These are phyloP conservation scores for Tulasnella calospora DNA, from an alignment of 768 basidiomycete species.

Conservation along the genomic window DNA sequence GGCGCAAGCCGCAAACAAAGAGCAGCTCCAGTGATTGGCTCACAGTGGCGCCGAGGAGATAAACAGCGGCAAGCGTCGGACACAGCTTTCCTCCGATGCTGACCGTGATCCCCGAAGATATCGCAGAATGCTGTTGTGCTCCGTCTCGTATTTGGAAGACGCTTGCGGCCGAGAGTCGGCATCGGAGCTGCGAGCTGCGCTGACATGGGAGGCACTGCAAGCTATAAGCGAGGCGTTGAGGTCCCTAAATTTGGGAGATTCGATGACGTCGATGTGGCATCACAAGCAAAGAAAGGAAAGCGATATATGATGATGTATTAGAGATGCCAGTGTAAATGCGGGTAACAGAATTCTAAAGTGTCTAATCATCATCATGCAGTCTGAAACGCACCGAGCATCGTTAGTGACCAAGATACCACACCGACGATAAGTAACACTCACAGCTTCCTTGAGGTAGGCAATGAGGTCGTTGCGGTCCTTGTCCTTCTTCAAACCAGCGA, in stretches of 20 bases:
- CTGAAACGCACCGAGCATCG: not conserved
- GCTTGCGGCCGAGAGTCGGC: not conserved
- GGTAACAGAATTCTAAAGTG: not conserved
- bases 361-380: constrained; percentile 1
- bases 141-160: not conserved
- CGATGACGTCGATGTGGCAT: not conserved
- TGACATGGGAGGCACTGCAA: not conserved
- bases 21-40: not conserved
- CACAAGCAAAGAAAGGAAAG: not conserved
- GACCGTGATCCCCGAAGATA: not conserved
- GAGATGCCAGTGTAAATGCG: not conserved
- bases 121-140: not conserved
- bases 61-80: not conserved
- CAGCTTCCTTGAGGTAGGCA: constrained; percentile 70
- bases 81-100: not conserved
- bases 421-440: constrained; percentile 38
- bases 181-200: not conserved
- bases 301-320: not conserved
- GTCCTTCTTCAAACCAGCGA: constrained; percentile 97
- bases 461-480: constrained; percentile 95
- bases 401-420: not conserved
- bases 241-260: not conserved
- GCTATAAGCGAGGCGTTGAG: not conserved
- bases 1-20: not conserved
- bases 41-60: not conserved